Conservation (phyloP, 2,329 filamentous ascomycete species). For the Fusarium denticulatum region DNA sequence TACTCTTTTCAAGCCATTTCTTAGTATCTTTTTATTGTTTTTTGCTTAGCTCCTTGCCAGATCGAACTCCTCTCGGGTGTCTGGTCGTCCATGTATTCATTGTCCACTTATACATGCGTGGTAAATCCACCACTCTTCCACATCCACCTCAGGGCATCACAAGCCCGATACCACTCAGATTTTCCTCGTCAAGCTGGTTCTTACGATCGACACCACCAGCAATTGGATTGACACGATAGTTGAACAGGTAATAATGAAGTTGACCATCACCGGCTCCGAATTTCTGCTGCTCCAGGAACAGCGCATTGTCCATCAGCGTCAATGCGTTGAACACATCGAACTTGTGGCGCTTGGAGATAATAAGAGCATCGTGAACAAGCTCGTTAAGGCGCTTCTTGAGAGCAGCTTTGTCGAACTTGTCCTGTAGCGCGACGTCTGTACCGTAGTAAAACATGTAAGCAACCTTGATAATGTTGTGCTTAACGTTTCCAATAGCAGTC, state of each 20-base stretch:
- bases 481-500: slow-evolving; percentile 84
- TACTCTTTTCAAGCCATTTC: slow-evolving; percentile 8
- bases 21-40: slow-evolving; percentile 10
- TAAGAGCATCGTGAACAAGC: slow-evolving; percentile 84
- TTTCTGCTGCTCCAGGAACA: slow-evolving; percentile 94
- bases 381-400: slow-evolving; percentile 83
- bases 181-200: slow-evolving; percentile 80
- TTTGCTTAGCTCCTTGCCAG: neutral
- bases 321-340: slow-evolving; percentile 98
- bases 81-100: neutral
- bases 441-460: slow-evolving; percentile 99
- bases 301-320: slow-evolving; percentile 89
- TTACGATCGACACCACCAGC: slow-evolving; percentile 83
- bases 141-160: slow-evolving; percentile 68
- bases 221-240: slow-evolving; percentile 90
- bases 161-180: slow-evolving; percentile 87
- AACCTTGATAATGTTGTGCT: slow-evolving; percentile 82
- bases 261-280: slow-evolving; percentile 95
- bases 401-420: slow-evolving; percentile 62
- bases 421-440: slow-evolving; percentile 77
- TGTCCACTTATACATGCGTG: neutral
- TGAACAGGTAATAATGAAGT: slow-evolving; percentile 97
- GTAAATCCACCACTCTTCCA: neutral
- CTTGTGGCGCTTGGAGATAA: slow-evolving; percentile 82
- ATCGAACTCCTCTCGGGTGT: neutral